phyloP scores from a whole-genome alignment of 2,329 filamentous ascomycete genomes.

The Hypoxylon sp. region DNA sequence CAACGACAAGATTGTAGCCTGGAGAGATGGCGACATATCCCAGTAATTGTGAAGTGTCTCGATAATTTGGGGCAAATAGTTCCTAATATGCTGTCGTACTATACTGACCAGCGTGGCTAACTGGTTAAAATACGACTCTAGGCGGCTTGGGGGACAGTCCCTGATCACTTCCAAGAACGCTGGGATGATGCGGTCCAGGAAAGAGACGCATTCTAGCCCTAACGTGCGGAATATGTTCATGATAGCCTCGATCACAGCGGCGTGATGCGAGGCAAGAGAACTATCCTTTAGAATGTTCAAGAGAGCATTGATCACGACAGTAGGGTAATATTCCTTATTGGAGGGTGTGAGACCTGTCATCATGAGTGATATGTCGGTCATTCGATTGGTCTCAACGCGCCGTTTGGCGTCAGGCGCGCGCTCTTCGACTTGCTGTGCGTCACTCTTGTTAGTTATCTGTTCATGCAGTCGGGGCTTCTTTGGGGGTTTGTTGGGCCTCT shows the following conservation, averaged over 20 bases:
- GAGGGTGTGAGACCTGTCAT: constrained; percentile 98
- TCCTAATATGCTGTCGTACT: constrained; percentile 95
- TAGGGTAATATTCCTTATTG: constrained; percentile 98
- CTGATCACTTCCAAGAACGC: constrained; percentile 93
- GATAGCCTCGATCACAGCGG: constrained; percentile 94
- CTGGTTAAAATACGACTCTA: constrained; percentile 98
- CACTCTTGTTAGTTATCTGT: constrained; percentile 43
- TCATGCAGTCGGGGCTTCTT: constrained; percentile 1
- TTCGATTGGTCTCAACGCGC: constrained; percentile 72
- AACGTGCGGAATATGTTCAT: constrained; percentile 99
- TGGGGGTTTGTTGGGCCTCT: constrained; percentile 13
- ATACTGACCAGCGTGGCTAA: constrained; percentile 93
- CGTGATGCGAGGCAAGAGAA: constrained; percentile 91
- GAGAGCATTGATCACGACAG: constrained; percentile 95
- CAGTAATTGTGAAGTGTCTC: constrained; percentile 91
- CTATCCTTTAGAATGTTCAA: constrained; percentile 92
- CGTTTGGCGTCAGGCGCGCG: constrained; percentile 85
- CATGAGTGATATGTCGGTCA: constrained; percentile 96
- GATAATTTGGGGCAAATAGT: constrained; percentile 89
- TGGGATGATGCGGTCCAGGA: constrained; percentile 93
- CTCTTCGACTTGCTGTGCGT: constrained; percentile 83
- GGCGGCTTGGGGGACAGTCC: constrained; percentile 80
- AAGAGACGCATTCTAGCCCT: constrained; percentile 94
- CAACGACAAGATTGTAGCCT: constrained; percentile 90
- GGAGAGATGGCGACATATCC: constrained; percentile 83